phyloP scores from a whole-genome alignment of 1,284 basidiomycete genomes.

The Rhodotorula sp. region DNA sequence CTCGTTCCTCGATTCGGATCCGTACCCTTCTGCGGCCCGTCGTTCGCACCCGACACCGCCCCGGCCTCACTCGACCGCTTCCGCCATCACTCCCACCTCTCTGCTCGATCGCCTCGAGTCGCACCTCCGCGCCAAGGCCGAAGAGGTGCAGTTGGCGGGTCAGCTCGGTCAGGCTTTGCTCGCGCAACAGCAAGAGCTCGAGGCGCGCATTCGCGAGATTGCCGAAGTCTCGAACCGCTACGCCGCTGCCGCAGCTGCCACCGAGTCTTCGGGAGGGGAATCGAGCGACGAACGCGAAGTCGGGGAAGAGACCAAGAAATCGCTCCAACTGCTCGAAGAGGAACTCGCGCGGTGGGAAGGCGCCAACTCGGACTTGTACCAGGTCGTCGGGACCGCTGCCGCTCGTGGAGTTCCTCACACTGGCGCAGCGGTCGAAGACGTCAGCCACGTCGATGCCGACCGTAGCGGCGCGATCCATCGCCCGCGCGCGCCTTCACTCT shows the following conservation, averaged over 20 bases:
- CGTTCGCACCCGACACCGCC: background rate
- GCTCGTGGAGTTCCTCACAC: constrained; percentile 43
- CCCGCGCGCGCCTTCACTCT: constrained; percentile 10
- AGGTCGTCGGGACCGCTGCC: constrained; percentile 59
- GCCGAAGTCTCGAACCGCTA: constrained; percentile 50
- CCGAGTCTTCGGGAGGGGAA: constrained; percentile 45
- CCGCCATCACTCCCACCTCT: constrained; percentile 13
- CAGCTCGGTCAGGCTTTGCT: constrained; percentile 86
- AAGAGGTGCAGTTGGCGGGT: constrained; percentile 82
- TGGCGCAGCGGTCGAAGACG: constrained; percentile 1
- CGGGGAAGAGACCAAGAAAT: constrained; percentile 61
- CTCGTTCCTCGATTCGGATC: constrained; percentile 40
- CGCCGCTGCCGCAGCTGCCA: constrained; percentile 13
- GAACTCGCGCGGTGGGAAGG: constrained; percentile 75
- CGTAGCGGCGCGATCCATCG: constrained; percentile 6
- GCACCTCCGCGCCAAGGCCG: constrained; percentile 81
- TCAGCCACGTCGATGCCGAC: background rate
- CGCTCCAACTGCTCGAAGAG: constrained; percentile 72
- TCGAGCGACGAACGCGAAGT: constrained; percentile 53
- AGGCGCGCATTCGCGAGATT: constrained; percentile 76
- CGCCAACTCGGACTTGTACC: constrained; percentile 76
- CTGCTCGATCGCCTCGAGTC: constrained; percentile 62
- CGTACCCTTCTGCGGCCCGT: constrained; percentile 26
- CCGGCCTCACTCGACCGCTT: background rate
- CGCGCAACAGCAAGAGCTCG: constrained; percentile 84